These are phyloP conservation scores for Stenogyne calaminthoides DNA, from an alignment of 305 asterid species.

Conservation along the genomic window DNA sequence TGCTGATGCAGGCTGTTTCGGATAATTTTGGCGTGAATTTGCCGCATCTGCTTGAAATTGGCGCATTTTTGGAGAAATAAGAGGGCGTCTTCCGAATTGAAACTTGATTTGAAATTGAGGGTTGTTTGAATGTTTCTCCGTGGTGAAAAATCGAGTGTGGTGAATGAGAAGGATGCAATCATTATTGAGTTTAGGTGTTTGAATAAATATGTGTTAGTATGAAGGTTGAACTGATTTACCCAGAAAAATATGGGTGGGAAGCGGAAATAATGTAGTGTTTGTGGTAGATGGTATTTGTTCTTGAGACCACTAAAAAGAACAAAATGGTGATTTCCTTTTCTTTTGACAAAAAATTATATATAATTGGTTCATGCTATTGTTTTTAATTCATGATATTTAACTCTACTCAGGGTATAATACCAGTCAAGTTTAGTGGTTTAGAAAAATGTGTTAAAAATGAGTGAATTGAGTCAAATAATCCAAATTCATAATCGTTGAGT, in stretches of 20 bases:
- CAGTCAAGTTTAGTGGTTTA: too few relatives aligned
- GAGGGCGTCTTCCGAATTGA: conserved; percentile 49
- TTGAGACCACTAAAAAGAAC: too few relatives aligned
- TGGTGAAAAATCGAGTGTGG: conserved; percentile 41
- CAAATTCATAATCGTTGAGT: too few relatives aligned
- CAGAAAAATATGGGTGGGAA: background rate
- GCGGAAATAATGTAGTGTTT: background rate
- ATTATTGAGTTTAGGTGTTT: conserved; percentile 26
- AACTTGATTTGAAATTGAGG: conserved; percentile 27
- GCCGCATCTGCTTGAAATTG: conserved; percentile 50
- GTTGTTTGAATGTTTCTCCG: conserved; percentile 29
- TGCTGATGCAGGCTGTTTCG: conserved; percentile 41
- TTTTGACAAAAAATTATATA: too few relatives aligned
- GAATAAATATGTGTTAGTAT: conserved; percentile 6
- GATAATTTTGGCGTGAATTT: conserved; percentile 47
- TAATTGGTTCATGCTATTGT: too few relatives aligned
- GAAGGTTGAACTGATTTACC: background rate
- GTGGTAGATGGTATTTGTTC: too few relatives aligned
- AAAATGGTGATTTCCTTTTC: too few relatives aligned
- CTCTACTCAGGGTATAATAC: too few relatives aligned
- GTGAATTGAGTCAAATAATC: too few relatives aligned
- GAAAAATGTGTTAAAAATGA: too few relatives aligned
- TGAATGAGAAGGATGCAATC: conserved; percentile 44
- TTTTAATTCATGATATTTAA: too few relatives aligned
- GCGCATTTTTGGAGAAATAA: conserved; percentile 47